phyloP scores from a whole-genome alignment of 1,284 basidiomycete genomes.

The Sphagnurus paluster region DNA sequence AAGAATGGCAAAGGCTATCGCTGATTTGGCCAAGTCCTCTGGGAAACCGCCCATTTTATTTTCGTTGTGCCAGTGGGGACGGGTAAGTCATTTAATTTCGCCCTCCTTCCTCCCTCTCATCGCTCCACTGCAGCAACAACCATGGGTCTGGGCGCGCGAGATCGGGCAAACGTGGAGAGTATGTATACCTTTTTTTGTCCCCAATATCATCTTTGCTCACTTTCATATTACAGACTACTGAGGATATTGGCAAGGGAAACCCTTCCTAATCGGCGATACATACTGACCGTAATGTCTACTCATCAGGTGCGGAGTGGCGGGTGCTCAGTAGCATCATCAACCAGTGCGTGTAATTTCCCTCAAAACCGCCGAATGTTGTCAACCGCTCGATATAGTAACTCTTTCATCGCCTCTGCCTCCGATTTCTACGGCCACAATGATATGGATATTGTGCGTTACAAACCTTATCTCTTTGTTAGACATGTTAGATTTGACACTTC shows the following conservation, averaged over 20 bases:
- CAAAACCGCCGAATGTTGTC: neutral
- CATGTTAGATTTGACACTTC: neutral
- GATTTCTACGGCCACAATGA: conserved; percentile 66
- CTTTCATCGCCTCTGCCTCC: conserved; percentile 50
- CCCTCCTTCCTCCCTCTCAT: no score
- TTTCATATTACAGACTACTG: conserved; percentile 45
- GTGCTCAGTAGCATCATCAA: conserved; percentile 36
- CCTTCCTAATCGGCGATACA: no score
- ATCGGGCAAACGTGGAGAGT: conserved; percentile 64
- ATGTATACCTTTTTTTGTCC: conserved; percentile 20
- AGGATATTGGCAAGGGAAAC: conserved; percentile 55
- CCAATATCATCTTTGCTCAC: neutral
- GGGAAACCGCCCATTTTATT: conserved; percentile 45
- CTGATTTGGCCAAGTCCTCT: conserved; percentile 36
- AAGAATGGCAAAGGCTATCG: conserved; percentile 49
- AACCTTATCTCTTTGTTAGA: neutral
- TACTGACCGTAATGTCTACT: no score
- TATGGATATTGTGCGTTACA: conserved; percentile 54
- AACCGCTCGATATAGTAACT: conserved; percentile 35
- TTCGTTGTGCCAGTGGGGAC: conserved; percentile 54
- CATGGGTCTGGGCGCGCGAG: conserved; percentile 55
- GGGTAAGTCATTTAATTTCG: conserved; percentile 5
- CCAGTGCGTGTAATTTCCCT: conserved; percentile 19
- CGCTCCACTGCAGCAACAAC: no score
- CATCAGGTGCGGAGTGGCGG: conserved; percentile 29